These are phyloP conservation scores for Tephrocybe sp. DNA, from an alignment of 768 basidiomycete species.

Conservation along the genomic window DNA sequence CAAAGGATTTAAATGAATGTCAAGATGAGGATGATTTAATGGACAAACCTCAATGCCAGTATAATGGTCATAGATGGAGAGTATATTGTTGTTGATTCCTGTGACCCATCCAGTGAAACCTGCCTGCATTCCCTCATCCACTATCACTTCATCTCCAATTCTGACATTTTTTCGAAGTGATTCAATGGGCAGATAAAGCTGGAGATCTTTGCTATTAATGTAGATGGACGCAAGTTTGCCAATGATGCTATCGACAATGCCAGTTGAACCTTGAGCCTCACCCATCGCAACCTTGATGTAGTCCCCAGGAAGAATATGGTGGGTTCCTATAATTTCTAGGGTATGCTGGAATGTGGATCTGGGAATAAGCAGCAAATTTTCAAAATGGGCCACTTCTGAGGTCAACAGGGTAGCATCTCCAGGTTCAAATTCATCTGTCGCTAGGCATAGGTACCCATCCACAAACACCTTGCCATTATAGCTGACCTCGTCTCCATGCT, in stretches of 20 bases:
- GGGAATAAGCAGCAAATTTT: not conserved
- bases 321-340: not conserved
- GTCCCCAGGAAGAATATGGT: not conserved
- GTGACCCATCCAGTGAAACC: conserved; percentile 1
- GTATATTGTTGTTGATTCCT: not conserved
- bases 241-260: not conserved
- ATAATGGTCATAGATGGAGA: not conserved
- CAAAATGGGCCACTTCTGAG: not conserved
- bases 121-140: not conserved
- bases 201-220: not conserved
- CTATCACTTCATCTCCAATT: not conserved
- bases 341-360: not conserved
- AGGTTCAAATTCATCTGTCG: not conserved
- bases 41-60: not conserved
- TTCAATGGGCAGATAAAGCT: not conserved
- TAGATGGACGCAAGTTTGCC: not conserved
- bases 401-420: not conserved
- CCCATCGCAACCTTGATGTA: not conserved
- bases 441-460: not conserved
- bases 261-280: not conserved
- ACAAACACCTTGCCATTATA: not conserved
- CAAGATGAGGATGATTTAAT: not conserved
- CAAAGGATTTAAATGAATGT: not conserved
- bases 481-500: not conserved
- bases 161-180: not conserved